These are phyloP conservation scores for Allantophomopsis lycopodina DNA, from an alignment of 2,329 filamentous ascomycete species.

Conservation along the genomic window DNA sequence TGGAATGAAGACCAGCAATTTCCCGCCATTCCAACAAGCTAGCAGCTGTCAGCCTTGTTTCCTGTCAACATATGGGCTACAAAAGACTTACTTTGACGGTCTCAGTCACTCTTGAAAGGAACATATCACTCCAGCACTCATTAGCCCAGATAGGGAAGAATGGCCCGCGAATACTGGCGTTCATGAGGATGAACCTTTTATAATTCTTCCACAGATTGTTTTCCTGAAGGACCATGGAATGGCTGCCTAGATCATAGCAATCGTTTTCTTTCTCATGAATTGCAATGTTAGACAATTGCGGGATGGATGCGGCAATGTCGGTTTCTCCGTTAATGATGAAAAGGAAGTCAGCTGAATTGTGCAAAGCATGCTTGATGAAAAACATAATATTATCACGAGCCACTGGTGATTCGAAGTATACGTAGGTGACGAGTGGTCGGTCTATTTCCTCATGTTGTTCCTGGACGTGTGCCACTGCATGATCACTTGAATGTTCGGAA, in stretches of 20 bases:
- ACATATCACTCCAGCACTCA: slow-evolving; percentile 15
- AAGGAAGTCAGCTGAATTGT: slow-evolving; percentile 14
- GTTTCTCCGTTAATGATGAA: slow-evolving; percentile 16
- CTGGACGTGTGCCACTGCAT: too few relatives aligned
- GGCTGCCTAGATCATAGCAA: slow-evolving; percentile 15
- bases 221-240: slow-evolving; percentile 11
- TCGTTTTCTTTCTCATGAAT: slow-evolving; percentile 11
- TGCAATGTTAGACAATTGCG: slow-evolving; percentile 9
- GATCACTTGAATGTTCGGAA: too few relatives aligned
- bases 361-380: slow-evolving; percentile 15
- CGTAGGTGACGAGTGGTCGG: slow-evolving; percentile 14
- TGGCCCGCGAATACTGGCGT: slow-evolving; percentile 15
- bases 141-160: slow-evolving; percentile 14
- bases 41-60: slow-evolving; percentile 1
- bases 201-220: slow-evolving; percentile 14
- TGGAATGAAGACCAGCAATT: slow-evolving; percentile 14
- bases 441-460: slow-evolving; percentile 1
- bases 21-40: slow-evolving; percentile 16
- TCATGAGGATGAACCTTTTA: slow-evolving; percentile 14
- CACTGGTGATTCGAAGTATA: slow-evolving; percentile 12
- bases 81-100: slow-evolving; percentile 11
- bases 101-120: slow-evolving; percentile 10
- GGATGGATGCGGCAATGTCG: slow-evolving; percentile 6
- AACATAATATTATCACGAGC: slow-evolving; percentile 14
- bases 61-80: neutral